Evolutionary conservation across 805 yeast species (phyloP).

Genomic region (Myxozyma nipponensis): DNA sequence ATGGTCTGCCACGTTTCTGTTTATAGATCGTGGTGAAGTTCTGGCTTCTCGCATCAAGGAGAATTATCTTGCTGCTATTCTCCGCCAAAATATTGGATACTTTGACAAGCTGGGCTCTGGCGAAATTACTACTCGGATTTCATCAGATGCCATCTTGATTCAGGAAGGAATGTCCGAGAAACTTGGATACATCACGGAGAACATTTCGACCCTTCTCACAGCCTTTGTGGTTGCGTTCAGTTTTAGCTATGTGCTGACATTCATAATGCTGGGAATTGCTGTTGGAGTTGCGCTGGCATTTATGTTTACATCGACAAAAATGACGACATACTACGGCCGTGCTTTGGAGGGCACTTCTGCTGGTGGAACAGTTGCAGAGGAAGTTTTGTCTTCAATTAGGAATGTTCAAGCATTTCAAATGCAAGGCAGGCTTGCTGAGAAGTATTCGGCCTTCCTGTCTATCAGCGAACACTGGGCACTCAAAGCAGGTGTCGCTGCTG

Average conservation of each 20-base stretch:
- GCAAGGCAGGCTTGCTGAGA: slow-evolving; percentile 30
- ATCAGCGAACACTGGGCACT: slow-evolving; percentile 26
- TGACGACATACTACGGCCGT: slow-evolving; percentile 21
- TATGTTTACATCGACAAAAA: slow-evolving; percentile 19
- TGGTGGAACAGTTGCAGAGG: slow-evolving; percentile 38
- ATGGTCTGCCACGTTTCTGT: slow-evolving; percentile 37
- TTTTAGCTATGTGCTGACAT: slow-evolving; percentile 27
- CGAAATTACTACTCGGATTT: slow-evolving; percentile 33
- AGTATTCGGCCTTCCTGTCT: slow-evolving; percentile 28
- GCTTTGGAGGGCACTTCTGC: slow-evolving; percentile 28
- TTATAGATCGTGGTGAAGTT: slow-evolving; percentile 42
- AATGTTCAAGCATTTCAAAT: slow-evolving; percentile 34
- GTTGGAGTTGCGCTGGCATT: slow-evolving; percentile 24
- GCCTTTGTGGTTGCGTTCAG: slow-evolving; percentile 31
- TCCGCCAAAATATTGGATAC: slow-evolving; percentile 33
- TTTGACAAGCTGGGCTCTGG: slow-evolving; percentile 34
- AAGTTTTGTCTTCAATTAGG: slow-evolving; percentile 31
- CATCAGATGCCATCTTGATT: slow-evolving; percentile 32
- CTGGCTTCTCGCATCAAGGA: slow-evolving; percentile 37
- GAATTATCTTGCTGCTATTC: slow-evolving; percentile 29
- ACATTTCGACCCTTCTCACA: slow-evolving; percentile 28
- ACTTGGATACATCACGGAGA: slow-evolving; percentile 28
- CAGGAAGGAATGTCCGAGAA: slow-evolving; percentile 35
- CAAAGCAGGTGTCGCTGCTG: slow-evolving; percentile 28
- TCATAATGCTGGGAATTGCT: slow-evolving; percentile 29